phyloP scores from a whole-genome alignment of 2,329 filamentous ascomycete genomes.

The Cytospora piceae region DNA sequence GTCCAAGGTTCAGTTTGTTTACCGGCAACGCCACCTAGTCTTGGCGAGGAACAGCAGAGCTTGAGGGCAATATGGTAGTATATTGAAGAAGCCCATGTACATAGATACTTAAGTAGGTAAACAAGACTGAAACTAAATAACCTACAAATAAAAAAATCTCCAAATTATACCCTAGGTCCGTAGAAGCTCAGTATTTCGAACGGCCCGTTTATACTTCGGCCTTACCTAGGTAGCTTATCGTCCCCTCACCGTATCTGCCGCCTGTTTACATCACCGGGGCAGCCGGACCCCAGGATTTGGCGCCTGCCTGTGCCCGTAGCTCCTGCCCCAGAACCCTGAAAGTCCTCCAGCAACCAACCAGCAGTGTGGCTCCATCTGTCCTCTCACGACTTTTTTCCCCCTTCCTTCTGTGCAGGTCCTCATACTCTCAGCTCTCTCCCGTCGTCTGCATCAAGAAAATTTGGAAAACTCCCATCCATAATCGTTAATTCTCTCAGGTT shows the following conservation, averaged over 20 bases:
- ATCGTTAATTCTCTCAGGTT: background rate
- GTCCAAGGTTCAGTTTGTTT: too few species aligned
- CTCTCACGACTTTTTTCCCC: constrained; percentile 20
- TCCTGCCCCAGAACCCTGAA: constrained; percentile 24
- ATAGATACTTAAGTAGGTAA: background rate
- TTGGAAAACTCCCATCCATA: background rate
- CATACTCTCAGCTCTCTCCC: background rate
- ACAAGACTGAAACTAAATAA: too few species aligned
- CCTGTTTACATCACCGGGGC: constrained; percentile 16
- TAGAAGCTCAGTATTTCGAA: background rate
- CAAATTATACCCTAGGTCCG: background rate
- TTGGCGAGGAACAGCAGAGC: background rate
- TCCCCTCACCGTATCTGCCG: constrained; percentile 13
- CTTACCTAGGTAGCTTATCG: constrained; percentile 28
- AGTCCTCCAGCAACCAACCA: constrained; percentile 18
- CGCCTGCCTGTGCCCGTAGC: constrained; percentile 23
- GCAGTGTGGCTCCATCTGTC: constrained; percentile 18
- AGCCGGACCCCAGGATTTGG: constrained; percentile 20
- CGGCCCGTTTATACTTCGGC: background rate
- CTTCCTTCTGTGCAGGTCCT: constrained; percentile 9
- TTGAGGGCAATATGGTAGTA: constrained; percentile 17
- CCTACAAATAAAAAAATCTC: too few species aligned
- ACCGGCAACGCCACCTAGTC: background rate
- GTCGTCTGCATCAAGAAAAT: constrained; percentile 13
- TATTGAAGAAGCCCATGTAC: too few species aligned